Conservation (phyloP, 2,329 filamentous ascomycete species). For the Arthrinium phaeospermum region DNA sequence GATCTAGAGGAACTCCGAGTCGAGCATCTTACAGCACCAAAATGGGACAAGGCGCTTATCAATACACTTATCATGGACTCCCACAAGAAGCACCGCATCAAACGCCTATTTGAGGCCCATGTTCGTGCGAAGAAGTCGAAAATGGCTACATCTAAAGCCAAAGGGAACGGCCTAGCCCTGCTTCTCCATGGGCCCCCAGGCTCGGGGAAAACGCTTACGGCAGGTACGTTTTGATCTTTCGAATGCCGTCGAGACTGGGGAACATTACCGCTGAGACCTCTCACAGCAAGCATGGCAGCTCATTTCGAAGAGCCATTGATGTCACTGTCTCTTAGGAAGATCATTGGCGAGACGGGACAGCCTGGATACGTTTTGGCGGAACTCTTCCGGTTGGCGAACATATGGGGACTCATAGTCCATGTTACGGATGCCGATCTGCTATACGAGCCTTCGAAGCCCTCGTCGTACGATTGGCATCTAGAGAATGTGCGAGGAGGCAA, state of each 20-base stretch:
- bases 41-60: neutral
- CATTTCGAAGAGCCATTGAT: neutral
- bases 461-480: neutral
- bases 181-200: neutral
- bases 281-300: neutral
- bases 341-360: neutral
- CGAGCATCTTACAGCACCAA: neutral
- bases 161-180: neutral
- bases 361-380: neutral
- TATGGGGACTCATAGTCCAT: neutral
- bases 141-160: neutral
- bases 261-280: neutral
- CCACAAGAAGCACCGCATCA: neutral
- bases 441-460: neutral
- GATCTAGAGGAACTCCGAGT: neutral
- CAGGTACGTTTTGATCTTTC: neutral
- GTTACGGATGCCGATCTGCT: neutral
- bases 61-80: neutral
- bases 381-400: neutral
- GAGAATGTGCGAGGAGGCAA: neutral
- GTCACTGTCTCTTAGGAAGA: neutral
- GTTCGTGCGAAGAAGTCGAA: neutral
- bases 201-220: neutral
- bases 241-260: neutral
- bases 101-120: neutral